Conservation (phyloP, 225 moss, liverwort and hornwort genomes). For the Marchantia polymorpha region DNA sequence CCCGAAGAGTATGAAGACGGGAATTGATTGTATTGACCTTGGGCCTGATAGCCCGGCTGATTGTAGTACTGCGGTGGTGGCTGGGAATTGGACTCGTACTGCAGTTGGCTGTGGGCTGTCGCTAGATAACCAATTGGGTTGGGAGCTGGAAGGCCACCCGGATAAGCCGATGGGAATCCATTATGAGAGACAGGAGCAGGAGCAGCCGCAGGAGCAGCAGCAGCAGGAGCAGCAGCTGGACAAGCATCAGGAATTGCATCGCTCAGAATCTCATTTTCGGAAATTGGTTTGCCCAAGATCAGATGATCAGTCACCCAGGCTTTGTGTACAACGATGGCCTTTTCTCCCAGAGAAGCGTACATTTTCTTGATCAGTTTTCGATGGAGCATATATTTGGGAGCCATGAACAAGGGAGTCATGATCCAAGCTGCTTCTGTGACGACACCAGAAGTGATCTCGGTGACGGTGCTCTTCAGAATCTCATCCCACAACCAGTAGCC, state of each 20-base stretch:
- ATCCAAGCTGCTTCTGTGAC: conserved; percentile 44
- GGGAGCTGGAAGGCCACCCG: neutral
- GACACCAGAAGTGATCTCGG: conserved; percentile 29
- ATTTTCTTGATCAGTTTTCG: conserved; percentile 51
- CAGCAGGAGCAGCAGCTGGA: neutral
- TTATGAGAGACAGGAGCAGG: neutral
- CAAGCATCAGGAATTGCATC: neutral
- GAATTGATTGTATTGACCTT: conserved; percentile 5
- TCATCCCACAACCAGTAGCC: conserved; percentile 48
- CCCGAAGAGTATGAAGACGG: neutral
- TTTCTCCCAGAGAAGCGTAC: conserved; percentile 46
- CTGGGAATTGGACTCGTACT: neutral
- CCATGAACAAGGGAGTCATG: conserved; percentile 38
- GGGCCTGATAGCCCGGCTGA: neutral
- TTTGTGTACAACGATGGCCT: conserved; percentile 40
- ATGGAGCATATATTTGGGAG: conserved; percentile 50
- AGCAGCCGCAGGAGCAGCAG: neutral
- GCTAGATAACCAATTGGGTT: neutral
- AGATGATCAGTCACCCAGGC: conserved; percentile 26
- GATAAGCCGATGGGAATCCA: too few relatives aligned
- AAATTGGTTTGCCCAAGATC: neutral
- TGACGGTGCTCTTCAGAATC: conserved; percentile 33
- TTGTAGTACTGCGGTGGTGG: neutral
- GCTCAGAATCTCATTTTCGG: neutral
- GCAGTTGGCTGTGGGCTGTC: neutral